Evolutionary conservation across 148 eudicot species (phyloP), one percentile per base, ranked within the genome.

Genomic region (Spergularia bocconei): DNA sequence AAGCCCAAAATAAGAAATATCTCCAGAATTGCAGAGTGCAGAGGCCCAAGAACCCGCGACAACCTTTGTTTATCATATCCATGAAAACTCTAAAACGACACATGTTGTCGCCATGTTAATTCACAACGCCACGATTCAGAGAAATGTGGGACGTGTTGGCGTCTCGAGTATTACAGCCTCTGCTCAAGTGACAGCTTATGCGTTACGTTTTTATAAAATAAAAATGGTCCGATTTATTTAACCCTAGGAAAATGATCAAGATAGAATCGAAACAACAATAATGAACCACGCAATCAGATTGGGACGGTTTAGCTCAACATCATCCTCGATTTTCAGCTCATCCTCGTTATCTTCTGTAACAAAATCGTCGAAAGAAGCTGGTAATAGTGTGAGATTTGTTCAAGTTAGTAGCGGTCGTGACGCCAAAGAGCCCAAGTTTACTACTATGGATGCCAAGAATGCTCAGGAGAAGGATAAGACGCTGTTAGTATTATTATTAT

Each of bases 241-340:
- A 57, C 9, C 19, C 13, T 4, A 36, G 11, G 5, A n/a, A 39
- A 41, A 44, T 17, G 70, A 44, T n/a, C 15, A 67, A 65, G 13
- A 9, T 11, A 64, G n/a, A 17, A 38, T 15, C 12, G 7, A 54
- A 39, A 25, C 20, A 41, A 56, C 29, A 57, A 48, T 16, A 64
- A 69, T 68, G 79, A 76, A 76, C 57, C 41, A 48, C 29, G 67
- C 73, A 48, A 69, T 36, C 1, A 74, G 63, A 53, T 54, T 74
- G 58, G 51, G 70, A 48, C 73, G 66, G 1, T 11, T 47, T 1
- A 33, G 36, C 14, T 44, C 67, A 58, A 44, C 47, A 16, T 7
- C 16, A 39, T 20, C 51, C 10, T 2, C 53, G 23, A 29, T 56
- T 14, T n/a, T 63, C 21, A 21, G 21, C 15, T 41, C 71, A 21